Evolutionary conservation across 2,329 filamentous ascomycete genomes (phyloP).

Genomic region (Talaromyces islandicus): DNA sequence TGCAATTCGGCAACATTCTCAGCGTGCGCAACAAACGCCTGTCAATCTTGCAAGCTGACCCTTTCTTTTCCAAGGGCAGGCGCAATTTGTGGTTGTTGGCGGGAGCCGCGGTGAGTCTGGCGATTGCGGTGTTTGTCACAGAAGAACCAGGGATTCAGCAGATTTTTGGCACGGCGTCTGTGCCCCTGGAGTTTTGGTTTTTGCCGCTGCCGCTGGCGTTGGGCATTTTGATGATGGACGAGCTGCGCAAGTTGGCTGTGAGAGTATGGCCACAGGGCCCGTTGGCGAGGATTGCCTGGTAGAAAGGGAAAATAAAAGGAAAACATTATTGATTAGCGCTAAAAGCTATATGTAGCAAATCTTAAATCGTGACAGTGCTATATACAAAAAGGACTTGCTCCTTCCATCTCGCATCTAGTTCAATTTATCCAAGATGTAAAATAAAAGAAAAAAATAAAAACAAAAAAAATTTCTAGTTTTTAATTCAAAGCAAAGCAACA

Average conservation of each 20-base stretch:
- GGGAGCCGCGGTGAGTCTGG: slow-evolving; percentile 42
- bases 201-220: slow-evolving; percentile 47
- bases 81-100: slow-evolving; percentile 48
- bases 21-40: slow-evolving; percentile 47
- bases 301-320: not conserved
- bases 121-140: slow-evolving; percentile 50
- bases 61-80: slow-evolving; percentile 36
- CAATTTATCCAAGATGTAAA: not conserved
- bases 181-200: slow-evolving; percentile 50
- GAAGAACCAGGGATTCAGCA: slow-evolving; percentile 46
- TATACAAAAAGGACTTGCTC: not conserved
- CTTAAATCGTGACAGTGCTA: not conserved
- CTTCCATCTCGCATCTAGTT: not conserved
- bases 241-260: slow-evolving; percentile 47
- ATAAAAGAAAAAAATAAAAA: not conserved
- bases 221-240: slow-evolving; percentile 48
- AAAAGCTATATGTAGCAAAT: too few relatives aligned
- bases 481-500: not conserved
- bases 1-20: slow-evolving; percentile 52
- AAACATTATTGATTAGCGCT: not conserved
- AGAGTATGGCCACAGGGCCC: slow-evolving; percentile 40
- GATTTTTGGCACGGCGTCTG: slow-evolving; percentile 44
- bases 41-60: slow-evolving; percentile 48
- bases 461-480: not conserved
- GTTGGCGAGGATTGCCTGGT: slow-evolving; percentile 48